Evolutionary conservation across 805 yeast genomes (phyloP), one percentile per base, ranked within the genome.

Genomic region (Kodamaea neixiangensis): DNA sequence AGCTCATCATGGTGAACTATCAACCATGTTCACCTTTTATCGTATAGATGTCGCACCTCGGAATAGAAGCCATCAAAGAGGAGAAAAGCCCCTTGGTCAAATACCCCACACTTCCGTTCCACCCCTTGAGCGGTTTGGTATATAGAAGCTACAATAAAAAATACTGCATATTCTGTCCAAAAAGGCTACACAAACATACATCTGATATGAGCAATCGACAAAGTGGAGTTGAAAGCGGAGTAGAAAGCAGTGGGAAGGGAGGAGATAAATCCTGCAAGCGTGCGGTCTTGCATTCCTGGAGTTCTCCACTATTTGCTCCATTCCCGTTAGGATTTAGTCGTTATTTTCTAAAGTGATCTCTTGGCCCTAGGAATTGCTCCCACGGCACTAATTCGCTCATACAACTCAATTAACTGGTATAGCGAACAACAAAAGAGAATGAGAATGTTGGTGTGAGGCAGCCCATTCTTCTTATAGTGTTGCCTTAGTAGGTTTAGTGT

Each of bases 31-130:
- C n/a, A 39, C 5, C n/a, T 39, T 4, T 7, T 18, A 43, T 31
- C 34, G 34, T 43, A 43, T 43, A 29, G 25, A 18, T 39, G 20
- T 3, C n/a, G 13, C 41, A 37, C 19, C 15, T 15, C 18, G 38
- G 21, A 19, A 37, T 19, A 37, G n/a, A 19, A 15, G 19, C 17
- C 19, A 37, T 37, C 41, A 37, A 25, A 25, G 31, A 25, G 31
- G 31, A 25, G 31, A 25, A 25, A 25, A 25, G 31, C 19, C 22
- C 37, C 34, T 29, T 22, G 34, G 46, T 22, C 46, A 25, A 25
- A 10, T 43, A 40, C 44, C 44, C 33, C 44, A 40, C 44, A 40
- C 44, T 15, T 21, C 44, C 33, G 44, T 40, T 40, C 29, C 33
- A 40, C 29, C 33, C 33, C 33, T 21, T 21, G 33, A 25, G 20